Percentiles rank a stretch among this genome's conserved stretches.
Evolutionary conservation across 2,329 filamentous ascomycete species (phyloP).

Genomic region (Pseudogymnoascus sp.): DNA sequence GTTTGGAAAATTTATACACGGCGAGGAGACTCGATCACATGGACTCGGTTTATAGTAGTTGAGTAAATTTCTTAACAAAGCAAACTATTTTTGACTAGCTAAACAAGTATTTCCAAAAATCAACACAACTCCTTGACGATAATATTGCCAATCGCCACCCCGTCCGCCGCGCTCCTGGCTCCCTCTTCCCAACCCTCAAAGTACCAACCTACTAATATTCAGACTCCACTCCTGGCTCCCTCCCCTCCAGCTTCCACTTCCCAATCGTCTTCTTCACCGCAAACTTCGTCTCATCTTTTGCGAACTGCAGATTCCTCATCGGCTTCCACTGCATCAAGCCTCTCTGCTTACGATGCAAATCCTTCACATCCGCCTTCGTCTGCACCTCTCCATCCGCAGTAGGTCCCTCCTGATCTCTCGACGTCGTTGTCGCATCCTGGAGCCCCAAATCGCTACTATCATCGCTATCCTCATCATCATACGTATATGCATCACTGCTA

Average conservation of each 20-base stretch:
- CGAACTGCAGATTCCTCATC: slow-evolving; percentile 75
- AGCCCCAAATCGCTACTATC: slow-evolving; percentile 45
- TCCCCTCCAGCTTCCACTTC: slow-evolving; percentile 66
- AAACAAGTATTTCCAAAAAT: neutral
- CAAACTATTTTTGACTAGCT: neutral
- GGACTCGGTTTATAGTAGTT: neutral
- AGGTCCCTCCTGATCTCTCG: neutral
- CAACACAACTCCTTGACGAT: neutral
- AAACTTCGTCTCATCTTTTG: slow-evolving; percentile 77
- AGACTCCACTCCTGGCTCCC: slow-evolving; percentile 54
- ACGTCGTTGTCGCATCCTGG: slow-evolving; percentile 38
- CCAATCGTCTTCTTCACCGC: slow-evolving; percentile 67
- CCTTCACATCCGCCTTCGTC: slow-evolving; percentile 34
- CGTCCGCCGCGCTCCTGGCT: neutral
- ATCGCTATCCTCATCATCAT: slow-evolving; percentile 23
- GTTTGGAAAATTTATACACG: neutral
- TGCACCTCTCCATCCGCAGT: neutral
- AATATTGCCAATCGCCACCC: neutral
- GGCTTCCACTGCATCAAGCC: slow-evolving; percentile 95
- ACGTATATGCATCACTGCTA: neutral
- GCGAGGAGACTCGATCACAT: neutral
- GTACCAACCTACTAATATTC: slow-evolving; percentile 13
- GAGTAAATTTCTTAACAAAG: neutral
- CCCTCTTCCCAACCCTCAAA: neutral
- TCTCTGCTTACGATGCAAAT: slow-evolving; percentile 75